Percentiles rank a stretch among this genome's conserved stretches.
These are phyloP conservation scores for Hymenoscyphus fraxineus DNA, from an alignment of 2,329 filamentous ascomycete genomes.

Conservation along the genomic window DNA sequence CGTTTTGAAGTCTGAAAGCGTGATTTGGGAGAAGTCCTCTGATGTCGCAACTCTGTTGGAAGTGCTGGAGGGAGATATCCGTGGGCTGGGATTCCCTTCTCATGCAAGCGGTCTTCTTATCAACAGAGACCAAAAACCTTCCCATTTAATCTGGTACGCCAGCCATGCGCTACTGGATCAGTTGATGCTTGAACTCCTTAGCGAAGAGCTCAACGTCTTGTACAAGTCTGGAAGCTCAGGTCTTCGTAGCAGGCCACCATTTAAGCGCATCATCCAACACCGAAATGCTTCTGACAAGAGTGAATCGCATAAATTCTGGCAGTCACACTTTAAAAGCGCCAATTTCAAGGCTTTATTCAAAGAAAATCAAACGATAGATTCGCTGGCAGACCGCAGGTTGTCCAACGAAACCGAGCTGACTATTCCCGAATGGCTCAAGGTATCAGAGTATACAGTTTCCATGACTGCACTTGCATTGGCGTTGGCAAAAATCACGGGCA, in stretches of 20 bases:
- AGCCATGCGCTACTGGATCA: constrained; percentile 4
- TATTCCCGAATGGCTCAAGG: constrained; percentile 3
- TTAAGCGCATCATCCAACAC: constrained; percentile 4
- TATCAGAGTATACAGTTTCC: constrained; percentile 5
- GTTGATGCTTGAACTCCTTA: constrained; percentile 6
- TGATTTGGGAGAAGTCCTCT: constrained; percentile 4
- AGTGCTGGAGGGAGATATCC: constrained; percentile 3
- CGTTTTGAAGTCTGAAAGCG: constrained; percentile 8
- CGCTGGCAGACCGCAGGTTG: background rate
- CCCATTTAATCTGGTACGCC: constrained; percentile 6
- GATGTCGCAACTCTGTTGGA: constrained; percentile 1
- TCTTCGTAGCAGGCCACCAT: constrained; percentile 1
- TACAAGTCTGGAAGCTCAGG: constrained; percentile 3
- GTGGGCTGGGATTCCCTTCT: background rate
- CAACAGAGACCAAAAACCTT: background rate
- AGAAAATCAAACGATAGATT: constrained; percentile 1
- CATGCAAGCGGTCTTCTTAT: constrained; percentile 6
- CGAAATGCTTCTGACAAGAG: constrained; percentile 1
- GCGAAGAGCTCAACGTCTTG: constrained; percentile 5
- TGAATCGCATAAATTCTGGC: constrained; percentile 4
- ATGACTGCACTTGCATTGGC: constrained; percentile 4
- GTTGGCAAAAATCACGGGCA: constrained; percentile 1
- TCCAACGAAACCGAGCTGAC: background rate
- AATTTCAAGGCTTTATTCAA: constrained; percentile 7
- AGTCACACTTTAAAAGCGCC: background rate